Conservation (phyloP, 108 stramenopile genomes). For the Nitzschia putrida region DNA sequence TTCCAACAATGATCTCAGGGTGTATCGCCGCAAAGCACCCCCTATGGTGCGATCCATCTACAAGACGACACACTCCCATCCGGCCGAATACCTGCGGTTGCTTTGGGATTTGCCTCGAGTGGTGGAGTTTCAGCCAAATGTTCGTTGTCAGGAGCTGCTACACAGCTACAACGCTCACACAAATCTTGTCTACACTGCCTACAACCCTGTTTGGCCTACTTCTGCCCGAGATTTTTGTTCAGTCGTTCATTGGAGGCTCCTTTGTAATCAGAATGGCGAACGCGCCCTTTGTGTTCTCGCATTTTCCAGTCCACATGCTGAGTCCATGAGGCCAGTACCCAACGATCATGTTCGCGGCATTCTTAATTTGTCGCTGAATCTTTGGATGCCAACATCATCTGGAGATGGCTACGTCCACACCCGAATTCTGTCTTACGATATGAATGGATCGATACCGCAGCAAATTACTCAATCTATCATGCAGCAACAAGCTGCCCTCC, state of each 20-base stretch:
- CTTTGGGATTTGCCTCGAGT: constrained; percentile 15
- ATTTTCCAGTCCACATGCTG: constrained; percentile 40
- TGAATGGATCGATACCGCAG: constrained; percentile 37
- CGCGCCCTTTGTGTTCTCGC: constrained; percentile 34
- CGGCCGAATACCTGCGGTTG: constrained; percentile 12
- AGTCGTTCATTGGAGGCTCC: constrained; percentile 42
- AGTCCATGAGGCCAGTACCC: constrained; percentile 23
- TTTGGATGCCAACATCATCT: background rate
- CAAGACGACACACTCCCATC: background rate
- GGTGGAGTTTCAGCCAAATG: constrained; percentile 11
- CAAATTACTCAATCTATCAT: constrained; percentile 22
- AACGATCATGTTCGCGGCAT: constrained; percentile 35
- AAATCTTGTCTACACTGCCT: constrained; percentile 34
- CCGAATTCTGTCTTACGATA: constrained; percentile 33
- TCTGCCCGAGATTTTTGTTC: constrained; percentile 46
- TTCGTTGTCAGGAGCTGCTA: constrained; percentile 1
- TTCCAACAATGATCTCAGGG: constrained; percentile 9
- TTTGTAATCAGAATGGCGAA: constrained; percentile 13
- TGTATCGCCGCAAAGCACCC: background rate
- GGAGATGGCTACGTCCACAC: constrained; percentile 18
- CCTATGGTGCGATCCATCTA: constrained; percentile 14
- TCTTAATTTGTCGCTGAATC: constrained; percentile 8
- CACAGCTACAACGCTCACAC: constrained; percentile 39
- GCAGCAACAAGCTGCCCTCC: constrained; percentile 37
- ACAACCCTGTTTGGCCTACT: constrained; percentile 57